Base-by-base conservation (phyloP, 2,329 filamentous ascomycete genomes). In the Talaromyces funiculosus region DNA sequence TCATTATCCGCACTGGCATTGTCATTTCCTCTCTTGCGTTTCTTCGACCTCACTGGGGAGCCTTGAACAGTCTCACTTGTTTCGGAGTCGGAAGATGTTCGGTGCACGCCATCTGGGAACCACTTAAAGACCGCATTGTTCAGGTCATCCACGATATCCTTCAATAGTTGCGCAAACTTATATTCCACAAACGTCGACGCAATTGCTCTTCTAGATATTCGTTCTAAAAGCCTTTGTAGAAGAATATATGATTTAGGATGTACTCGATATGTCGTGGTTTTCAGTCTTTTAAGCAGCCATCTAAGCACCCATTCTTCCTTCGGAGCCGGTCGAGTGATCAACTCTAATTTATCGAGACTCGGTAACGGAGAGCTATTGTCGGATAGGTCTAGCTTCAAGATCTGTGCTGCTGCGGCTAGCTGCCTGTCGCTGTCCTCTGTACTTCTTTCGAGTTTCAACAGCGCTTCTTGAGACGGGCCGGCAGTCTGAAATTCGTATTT, bases 111-210 rank as follows among this genome's bases (percentile, higher is more conserved):
- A 58, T 68, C 67, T 7, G 67, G 64, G 18, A 72, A 53, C 10
- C 66, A 67, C 42, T 68, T 61, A 59, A 69, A 67, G 35, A 71
- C 66, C 40, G 67, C 68, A 40, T 72, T 68, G 51, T 70, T 68
- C 64, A 77, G 64, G 55, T 91, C 87, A 53, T 84, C 80, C 53
- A 92, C 74, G 0, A 87, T 84, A 66, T 85, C 82, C 66, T 87
- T 84, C 43, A 95, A 71, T 9, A 90, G 82, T 0, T 76, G 74
- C 35, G 89, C 75, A 57, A 95, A 90, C 49, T 84, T 82, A 60
- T 87, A 81, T 61, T 92, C 86, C 22, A 84, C 86, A 6, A 96
- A 80, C 3, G 89, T 85, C 61, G 86, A 86, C 8, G 90, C 89
- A 24, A 90, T 79, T 10, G 85, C 86, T 49, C 88, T 86, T 0